Evolutionary conservation across 495 filamentous ascomycete genomes (phyloP).

Genomic region (Lophium mytilinum): DNA sequence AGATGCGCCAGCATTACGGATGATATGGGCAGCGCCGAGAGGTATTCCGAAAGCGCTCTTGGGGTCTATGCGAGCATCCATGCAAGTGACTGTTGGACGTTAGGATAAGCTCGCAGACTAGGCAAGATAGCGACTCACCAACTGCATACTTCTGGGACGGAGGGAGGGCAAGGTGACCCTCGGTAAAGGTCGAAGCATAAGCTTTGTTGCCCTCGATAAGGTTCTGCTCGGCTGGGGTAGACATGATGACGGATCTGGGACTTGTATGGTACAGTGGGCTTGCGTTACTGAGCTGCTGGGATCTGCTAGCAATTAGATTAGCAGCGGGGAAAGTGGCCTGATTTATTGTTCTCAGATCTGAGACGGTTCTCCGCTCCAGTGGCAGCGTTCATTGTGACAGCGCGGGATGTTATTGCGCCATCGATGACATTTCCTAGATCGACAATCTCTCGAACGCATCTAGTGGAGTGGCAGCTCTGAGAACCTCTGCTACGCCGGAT

Average conservation of each 20-base stretch:
- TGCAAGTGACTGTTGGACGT: constrained; percentile 56
- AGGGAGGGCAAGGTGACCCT: constrained; percentile 60
- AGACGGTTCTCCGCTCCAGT: neutral
- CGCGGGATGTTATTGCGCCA: neutral
- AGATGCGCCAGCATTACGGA: constrained; percentile 68
- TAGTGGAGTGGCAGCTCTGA: no score
- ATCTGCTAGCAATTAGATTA: neutral
- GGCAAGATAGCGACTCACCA: constrained; percentile 28
- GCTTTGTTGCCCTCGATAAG: constrained; percentile 49
- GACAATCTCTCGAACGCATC: neutral
- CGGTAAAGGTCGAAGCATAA: constrained; percentile 54
- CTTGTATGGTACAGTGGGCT: neutral
- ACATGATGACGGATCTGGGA: constrained; percentile 20
- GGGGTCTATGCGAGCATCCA: constrained; percentile 77
- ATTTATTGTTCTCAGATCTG: neutral
- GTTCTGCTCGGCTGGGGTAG: constrained; percentile 45
- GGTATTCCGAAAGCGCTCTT: constrained; percentile 62
- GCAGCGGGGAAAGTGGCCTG: neutral
- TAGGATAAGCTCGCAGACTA: neutral
- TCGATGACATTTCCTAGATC: neutral
- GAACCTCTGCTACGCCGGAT: no score
- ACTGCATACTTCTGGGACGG: constrained; percentile 63
- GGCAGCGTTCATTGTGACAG: neutral
- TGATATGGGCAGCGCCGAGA: constrained; percentile 72
- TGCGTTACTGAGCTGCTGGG: neutral